These are phyloP conservation scores for Aethionema arabicum DNA, from an alignment of 345 rosid species.

Conservation along the genomic window DNA sequence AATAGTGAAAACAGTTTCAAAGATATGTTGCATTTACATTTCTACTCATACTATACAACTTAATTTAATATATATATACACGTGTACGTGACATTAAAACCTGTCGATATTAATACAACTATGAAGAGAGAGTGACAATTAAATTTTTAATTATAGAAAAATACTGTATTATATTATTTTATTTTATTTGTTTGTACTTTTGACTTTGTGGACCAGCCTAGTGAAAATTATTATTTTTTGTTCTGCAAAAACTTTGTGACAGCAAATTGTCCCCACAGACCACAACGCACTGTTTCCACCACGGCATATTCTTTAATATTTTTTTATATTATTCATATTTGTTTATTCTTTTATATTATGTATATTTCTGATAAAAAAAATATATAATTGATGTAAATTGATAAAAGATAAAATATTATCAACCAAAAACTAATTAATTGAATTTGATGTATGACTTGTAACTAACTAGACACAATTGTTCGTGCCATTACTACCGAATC, in stretches of 20 bases:
- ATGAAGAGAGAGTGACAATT: not conserved
- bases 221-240: conserved; percentile 20
- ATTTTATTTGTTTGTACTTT: conserved; percentile 18
- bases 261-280: conserved; percentile 33
- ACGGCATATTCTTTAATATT: conserved; percentile 26
- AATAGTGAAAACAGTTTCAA: too few species aligned
- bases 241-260: conserved; percentile 17
- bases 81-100: conserved; percentile 20
- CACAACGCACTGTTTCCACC: conserved; percentile 30
- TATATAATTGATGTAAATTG: too few species aligned
- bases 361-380: too few species aligned
- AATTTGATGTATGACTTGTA: too few species aligned
- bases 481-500: too few species aligned
- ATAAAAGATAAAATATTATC: too few species aligned
- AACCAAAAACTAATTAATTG: too few species aligned
- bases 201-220: conserved; percentile 30
- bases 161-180: too few species aligned
- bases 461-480: too few species aligned
- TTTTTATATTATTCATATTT: not conserved
- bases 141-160: not conserved
- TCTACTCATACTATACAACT: not conserved
- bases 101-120: conserved; percentile 2
- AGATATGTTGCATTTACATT: conserved; percentile 4
- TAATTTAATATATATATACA: not conserved
- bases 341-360: conserved; percentile 4